Evolutionary conservation across 768 basidiomycete genomes (phyloP).

Genomic region (Hygrophoropsis aurantiaca): DNA sequence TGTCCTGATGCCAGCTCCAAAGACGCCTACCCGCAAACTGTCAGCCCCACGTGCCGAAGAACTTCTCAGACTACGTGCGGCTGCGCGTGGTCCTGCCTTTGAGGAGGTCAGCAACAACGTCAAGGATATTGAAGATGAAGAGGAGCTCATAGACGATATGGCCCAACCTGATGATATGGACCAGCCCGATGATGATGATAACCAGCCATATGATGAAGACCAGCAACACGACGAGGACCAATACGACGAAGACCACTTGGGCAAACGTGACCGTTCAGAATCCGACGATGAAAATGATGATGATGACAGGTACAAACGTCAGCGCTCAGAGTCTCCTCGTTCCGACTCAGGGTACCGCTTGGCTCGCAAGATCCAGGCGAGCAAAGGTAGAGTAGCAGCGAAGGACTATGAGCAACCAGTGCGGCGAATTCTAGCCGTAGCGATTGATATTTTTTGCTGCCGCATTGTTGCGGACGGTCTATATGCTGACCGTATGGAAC

Average conservation of each 20-base stretch:
- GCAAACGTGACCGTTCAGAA: not conserved
- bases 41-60: not conserved
- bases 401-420: not conserved
- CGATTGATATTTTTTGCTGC: not conserved
- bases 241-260: not conserved
- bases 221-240: not conserved
- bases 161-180: not conserved
- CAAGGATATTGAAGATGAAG: too few species aligned
- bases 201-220: not conserved
- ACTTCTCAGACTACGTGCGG: not conserved
- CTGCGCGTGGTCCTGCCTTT: not conserved
- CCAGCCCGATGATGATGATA: not conserved
- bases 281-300: not conserved
- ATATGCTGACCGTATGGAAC: conserved; percentile 2
- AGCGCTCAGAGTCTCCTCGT: not conserved
- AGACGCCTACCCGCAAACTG: not conserved
- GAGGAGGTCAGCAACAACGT: too few species aligned
- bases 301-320: not conserved
- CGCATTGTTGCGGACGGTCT: not conserved
- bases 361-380: not conserved
- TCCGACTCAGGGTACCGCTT: not conserved
- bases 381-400: conserved; percentile 1
- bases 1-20: too few species aligned
- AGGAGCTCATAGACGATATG: not conserved
- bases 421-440: not conserved